Evolutionary conservation across 2,329 filamentous ascomycete species (phyloP), one percentile per base, ranked within the genome.

Genomic region (Lecanicillium sp.): DNA sequence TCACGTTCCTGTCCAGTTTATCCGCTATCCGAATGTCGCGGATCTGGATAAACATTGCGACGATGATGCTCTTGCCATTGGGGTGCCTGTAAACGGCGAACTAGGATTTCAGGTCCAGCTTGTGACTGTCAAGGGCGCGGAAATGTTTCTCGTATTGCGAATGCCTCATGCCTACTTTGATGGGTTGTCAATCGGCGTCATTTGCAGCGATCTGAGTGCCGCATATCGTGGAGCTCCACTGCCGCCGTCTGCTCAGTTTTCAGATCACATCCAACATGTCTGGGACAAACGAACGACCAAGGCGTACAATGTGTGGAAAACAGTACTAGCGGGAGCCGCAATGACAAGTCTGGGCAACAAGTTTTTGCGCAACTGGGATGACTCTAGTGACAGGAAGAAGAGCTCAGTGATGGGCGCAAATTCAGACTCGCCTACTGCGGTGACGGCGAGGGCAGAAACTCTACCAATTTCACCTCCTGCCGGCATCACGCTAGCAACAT

Each of bases 21-120:
- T 33, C 17, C 40, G 24, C 17, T 44, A 17, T 44, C 14, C 40
- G 24, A 20, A 44, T 7, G 26, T 44, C 17, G 26, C 29, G 21
- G 21, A 33, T 29, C 27, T 44, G 40, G 40, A 44, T 11, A 44
- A 33, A n/a, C 40, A 44, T 44, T 44, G 40, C 27, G 27, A 23
- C 21, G 17, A 35, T 26, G 40, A 44, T 6, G 29, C 40, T 19
- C 40, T 44, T 14, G 40, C 24, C 27, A 33, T 33, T 23, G 19
- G 24, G 20, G 24, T 44, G 14, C 40, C 40, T 33, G 19, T 44
- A 9, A 24, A 44, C 30, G 40, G 40, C 27, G 40, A 44, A 20
- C 26, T 11, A 33, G 40, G 40, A 21, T 33, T 44, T 32, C 40
- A 44, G 40, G 24, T 33, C 14, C 40, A 44, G 27, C 40, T 44